Base-by-base conservation (phyloP, 2,329 filamentous ascomycete genomes). In the Aspergillus sp. region DNA sequence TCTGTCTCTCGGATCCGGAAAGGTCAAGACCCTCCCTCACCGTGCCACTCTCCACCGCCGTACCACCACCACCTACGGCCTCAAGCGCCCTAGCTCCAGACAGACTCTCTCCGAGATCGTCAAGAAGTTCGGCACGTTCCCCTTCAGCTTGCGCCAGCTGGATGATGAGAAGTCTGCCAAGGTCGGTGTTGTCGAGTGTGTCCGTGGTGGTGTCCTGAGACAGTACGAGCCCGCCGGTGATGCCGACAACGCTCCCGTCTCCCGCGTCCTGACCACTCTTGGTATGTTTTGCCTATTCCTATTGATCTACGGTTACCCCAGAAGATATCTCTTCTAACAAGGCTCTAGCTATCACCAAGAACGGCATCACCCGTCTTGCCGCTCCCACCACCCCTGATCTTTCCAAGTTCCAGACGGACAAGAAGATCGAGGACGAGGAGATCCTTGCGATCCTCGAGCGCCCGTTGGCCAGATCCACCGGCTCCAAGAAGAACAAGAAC, bases 401-500 rank as follows among this genome's bases (percentile, higher is more conserved):
- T 63, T 86, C 84, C 75, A 92, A 93, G 82, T 87, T 89, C 84
- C 90, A 97, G 86, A 89, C 91, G 36, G 93, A 98, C 79, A 98
- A 98, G 87, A 97, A 97, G 86, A 97, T 99, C 73, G 89, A 88
- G 67, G 94, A 98, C 67, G 92, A 96, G 82, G 94, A 98, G 81
- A 85, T 99, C 67, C 87, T 98, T 70, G 91, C 95, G 84, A 94
- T 98, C 66, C 85, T 99, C 55, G 92, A 95, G 81, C 91, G 91
- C 78, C 94, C 94, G 32, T 80, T 97, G 70, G 81, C 83, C 63
- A 86, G 85, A 74, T 80, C 83, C 21, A 81, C 82, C 47, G 80
- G 80, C 55, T 83, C 89, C 67, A 91, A 91, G 81, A 92, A 93
- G 77, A 93, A 92, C 75, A 92, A 92, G 84, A 95, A 91, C 84